Conservation (phyloP, 1,284 basidiomycete species). For the Microbotryum violaceum region DNA sequence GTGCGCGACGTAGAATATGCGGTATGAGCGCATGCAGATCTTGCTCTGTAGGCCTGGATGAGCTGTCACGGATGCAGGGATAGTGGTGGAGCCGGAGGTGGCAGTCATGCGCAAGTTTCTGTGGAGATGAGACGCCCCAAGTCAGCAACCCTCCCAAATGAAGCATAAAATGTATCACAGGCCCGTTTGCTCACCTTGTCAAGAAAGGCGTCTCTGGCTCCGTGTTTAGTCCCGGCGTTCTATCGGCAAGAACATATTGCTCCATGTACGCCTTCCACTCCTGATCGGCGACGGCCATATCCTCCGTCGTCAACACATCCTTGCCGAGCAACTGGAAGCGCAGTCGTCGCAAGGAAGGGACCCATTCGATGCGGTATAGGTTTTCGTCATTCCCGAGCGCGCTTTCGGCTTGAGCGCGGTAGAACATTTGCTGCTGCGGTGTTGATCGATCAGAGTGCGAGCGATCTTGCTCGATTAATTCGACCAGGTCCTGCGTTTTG, state of each 20-base stretch:
- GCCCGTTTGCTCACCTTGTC: constrained; percentile 9
- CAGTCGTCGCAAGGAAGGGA: constrained; percentile 25
- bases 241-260: constrained; percentile 30
- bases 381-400: constrained; percentile 36
- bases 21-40: constrained; percentile 44
- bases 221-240: constrained; percentile 28
- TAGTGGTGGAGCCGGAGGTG: constrained; percentile 4
- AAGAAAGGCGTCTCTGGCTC: constrained; percentile 18
- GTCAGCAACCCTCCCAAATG: not conserved
- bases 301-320: constrained; percentile 35
- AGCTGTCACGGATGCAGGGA: constrained; percentile 14
- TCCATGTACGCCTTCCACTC: constrained; percentile 36
- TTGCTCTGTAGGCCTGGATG: constrained; percentile 33
- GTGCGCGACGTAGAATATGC: constrained; percentile 43
- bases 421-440: constrained; percentile 29
- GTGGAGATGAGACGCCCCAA: constrained; percentile 7
- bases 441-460: constrained; percentile 33
- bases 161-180: not conserved
- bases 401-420: constrained; percentile 32
- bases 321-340: constrained; percentile 37
- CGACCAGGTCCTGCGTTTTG: constrained; percentile 29
- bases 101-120: constrained; percentile 23
- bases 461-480: constrained; percentile 33
- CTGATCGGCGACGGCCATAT: constrained; percentile 31
- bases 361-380: constrained; percentile 38